These are phyloP conservation scores for Coemansia pectinata DNA, from an alignment of 192 early-diverging fungal genomes.

Conservation along the genomic window DNA sequence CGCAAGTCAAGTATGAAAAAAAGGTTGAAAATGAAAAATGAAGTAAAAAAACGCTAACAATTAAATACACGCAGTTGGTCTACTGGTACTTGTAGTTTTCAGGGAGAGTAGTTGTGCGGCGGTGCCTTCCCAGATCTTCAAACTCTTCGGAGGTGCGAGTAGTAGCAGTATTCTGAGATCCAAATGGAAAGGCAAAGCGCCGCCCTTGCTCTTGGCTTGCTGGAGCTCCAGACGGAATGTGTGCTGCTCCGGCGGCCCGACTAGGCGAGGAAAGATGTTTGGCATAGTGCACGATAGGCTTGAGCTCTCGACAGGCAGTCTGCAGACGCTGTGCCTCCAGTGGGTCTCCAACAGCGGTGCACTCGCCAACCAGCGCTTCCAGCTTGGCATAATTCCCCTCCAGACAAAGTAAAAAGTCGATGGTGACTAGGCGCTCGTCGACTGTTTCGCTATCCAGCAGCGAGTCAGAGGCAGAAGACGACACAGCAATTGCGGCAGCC, in stretches of 20 bases:
- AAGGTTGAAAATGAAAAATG: neutral
- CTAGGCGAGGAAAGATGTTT: conserved; percentile 38
- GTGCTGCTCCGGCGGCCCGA: conserved; percentile 18
- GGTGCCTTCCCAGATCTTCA: conserved; percentile 42
- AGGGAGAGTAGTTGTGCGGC: conserved; percentile 33
- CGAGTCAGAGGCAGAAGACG: conserved; percentile 28
- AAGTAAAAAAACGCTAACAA: neutral
- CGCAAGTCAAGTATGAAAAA: no score
- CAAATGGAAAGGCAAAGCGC: conserved; percentile 14
- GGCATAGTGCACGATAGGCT: conserved; percentile 49
- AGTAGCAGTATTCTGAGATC: conserved; percentile 2
- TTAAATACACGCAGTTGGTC: conserved; percentile 3
- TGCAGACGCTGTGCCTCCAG: conserved; percentile 13
- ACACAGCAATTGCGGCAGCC: conserved; percentile 24
- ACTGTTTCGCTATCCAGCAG: conserved; percentile 46
- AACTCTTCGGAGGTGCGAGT: conserved; percentile 25
- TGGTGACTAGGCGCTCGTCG: conserved; percentile 48
- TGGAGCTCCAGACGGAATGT: conserved; percentile 7
- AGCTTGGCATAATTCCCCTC: conserved; percentile 44
- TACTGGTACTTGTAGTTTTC: conserved; percentile 27
- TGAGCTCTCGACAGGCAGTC: conserved; percentile 42
- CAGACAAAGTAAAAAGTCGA: conserved; percentile 50
- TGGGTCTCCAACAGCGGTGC: neutral
- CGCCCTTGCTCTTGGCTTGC: conserved; percentile 14
- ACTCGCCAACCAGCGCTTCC: conserved; percentile 17